Conservation (phyloP, 1,284 basidiomycete species). For the Apiotrichum laibachii region DNA sequence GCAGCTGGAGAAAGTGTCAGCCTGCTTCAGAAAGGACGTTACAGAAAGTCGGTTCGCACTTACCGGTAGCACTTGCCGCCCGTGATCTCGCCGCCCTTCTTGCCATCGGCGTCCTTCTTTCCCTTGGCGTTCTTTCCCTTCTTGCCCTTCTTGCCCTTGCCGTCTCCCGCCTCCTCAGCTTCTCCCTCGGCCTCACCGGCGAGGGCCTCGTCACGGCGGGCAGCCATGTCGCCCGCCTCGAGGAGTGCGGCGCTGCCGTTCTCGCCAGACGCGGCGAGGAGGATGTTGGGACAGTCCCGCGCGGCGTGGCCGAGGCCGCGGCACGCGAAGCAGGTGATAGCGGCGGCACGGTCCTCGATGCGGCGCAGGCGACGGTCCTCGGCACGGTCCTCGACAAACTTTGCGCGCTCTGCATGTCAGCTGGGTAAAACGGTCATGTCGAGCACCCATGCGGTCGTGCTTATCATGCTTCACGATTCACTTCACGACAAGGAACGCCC, state of each 20-base stretch:
- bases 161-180: constrained; percentile 12
- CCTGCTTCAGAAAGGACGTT: not conserved
- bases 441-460: too few species aligned
- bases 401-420: constrained; percentile 27
- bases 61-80: constrained; percentile 82
- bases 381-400: constrained; percentile 44
- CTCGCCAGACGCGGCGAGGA: constrained; percentile 34
- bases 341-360: constrained; percentile 59
- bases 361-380: constrained; percentile 68
- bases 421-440: not conserved
- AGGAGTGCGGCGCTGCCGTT: constrained; percentile 26
- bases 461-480: too few species aligned
- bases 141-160: constrained; percentile 25
- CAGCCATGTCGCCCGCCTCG: constrained; percentile 17
- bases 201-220: constrained; percentile 4
- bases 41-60: too few species aligned
- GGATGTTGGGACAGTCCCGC: constrained; percentile 69
- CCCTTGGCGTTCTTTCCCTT: constrained; percentile 26
- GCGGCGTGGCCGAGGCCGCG: constrained; percentile 80
- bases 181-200: constrained; percentile 18
- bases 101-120: constrained; percentile 25
- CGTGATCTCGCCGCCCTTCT: constrained; percentile 23
- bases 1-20: constrained; percentile 59
- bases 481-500: too few species aligned
- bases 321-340: constrained; percentile 82